phyloP scores from a whole-genome alignment of 2,329 filamentous ascomycete genomes.

The Aspergillus uvarum region DNA sequence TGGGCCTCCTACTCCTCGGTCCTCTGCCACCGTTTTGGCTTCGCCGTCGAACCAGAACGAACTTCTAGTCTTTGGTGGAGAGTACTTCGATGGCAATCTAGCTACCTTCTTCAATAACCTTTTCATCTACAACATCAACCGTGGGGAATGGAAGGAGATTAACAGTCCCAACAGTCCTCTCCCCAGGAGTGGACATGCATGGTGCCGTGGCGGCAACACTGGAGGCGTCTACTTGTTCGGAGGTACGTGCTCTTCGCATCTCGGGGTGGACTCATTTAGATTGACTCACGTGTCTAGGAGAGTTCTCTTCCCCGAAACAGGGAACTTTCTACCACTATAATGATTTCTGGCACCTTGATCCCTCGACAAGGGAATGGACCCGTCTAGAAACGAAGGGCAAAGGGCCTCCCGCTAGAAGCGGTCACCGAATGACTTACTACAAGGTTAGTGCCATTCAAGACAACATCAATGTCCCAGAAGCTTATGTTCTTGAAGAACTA shows the following conservation, averaged over 20 bases:
- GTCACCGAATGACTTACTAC: conserved; percentile 93
- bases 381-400: conserved; percentile 72
- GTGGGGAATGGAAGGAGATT: conserved; percentile 86
- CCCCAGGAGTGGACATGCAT: conserved; percentile 88
- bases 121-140: conserved; percentile 71
- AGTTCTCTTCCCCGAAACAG: conserved; percentile 95
- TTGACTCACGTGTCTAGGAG: conserved; percentile 48
- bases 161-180: conserved; percentile 89
- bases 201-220: conserved; percentile 84
- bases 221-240: conserved; percentile 89
- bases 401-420: conserved; percentile 82
- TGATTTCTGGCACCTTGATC: conserved; percentile 93
- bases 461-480: background rate
- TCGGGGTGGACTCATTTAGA: background rate
- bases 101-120: conserved; percentile 71
- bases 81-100: conserved; percentile 90
- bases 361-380: conserved; percentile 81
- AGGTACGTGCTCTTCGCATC: conserved; percentile 42
- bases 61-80: conserved; percentile 87
- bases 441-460: conserved; percentile 52
- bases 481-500: conserved; percentile 60
- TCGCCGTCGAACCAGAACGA: conserved; percentile 85
- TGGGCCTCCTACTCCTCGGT: conserved; percentile 72
- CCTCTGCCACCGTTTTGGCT: conserved; percentile 78
- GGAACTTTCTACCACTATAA: conserved; percentile 99